A percentile compares a stretch with the other conserved stretches of the same genome.
These are phyloP conservation scores for Ustilago esculenta DNA, from an alignment of 1,284 basidiomycete genomes.

Conservation along the genomic window DNA sequence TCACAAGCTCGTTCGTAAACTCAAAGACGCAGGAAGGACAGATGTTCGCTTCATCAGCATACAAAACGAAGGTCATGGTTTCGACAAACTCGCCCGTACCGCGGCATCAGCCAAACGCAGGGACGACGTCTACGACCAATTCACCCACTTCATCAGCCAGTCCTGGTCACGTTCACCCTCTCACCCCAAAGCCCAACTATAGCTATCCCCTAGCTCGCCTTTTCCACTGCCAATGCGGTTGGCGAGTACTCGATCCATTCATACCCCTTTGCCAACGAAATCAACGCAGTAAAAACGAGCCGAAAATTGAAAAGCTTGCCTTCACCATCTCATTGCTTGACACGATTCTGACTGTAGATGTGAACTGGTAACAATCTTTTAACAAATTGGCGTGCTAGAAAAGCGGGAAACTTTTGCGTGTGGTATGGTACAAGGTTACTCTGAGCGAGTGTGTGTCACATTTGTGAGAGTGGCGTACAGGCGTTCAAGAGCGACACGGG, in stretches of 20 bases:
- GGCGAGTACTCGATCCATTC: slow-evolving; percentile 16
- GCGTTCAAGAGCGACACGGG: slow-evolving; percentile 1
- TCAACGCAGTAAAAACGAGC: too few relatives aligned
- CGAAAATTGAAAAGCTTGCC: too few relatives aligned
- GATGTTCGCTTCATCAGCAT: slow-evolving; percentile 45
- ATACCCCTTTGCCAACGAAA: slow-evolving; percentile 14
- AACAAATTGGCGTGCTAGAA: slow-evolving; percentile 5
- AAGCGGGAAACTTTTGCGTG: neutral
- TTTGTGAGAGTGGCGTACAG: neutral
- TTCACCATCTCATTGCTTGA: too few relatives aligned
- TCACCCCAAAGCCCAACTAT: slow-evolving; percentile 11
- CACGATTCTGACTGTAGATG: too few relatives aligned
- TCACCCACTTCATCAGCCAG: slow-evolving; percentile 61
- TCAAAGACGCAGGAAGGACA: slow-evolving; percentile 34
- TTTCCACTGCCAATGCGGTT: neutral
- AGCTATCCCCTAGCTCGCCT: too few relatives aligned
- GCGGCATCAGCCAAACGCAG: slow-evolving; percentile 37
- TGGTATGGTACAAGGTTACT: slow-evolving; percentile 19
- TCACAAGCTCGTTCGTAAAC: slow-evolving; percentile 39
- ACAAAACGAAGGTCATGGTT: slow-evolving; percentile 56
- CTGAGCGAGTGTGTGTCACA: neutral
- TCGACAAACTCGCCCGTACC: slow-evolving; percentile 53
- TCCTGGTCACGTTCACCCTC: slow-evolving; percentile 6
- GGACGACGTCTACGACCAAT: slow-evolving; percentile 28
- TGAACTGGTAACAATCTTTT: slow-evolving; percentile 7